These are phyloP conservation scores for Colletotrichum gloeosporioides DNA, from an alignment of 2,329 filamentous ascomycete genomes.

Conservation along the genomic window DNA sequence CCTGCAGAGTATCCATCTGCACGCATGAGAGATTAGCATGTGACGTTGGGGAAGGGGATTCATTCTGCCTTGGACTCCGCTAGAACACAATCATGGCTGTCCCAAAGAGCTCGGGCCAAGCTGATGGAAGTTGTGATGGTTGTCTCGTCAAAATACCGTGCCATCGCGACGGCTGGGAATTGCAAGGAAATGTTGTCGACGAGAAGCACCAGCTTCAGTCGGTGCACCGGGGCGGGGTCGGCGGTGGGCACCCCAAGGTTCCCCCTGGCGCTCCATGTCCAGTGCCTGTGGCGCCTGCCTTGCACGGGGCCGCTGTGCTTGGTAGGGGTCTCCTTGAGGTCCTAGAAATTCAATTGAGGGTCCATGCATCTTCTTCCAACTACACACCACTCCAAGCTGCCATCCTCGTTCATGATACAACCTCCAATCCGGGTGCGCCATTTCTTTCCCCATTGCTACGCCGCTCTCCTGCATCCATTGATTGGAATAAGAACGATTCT, in stretches of 20 bases:
- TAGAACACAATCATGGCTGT: neutral
- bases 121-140: neutral
- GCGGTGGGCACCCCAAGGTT: neutral
- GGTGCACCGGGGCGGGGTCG: neutral
- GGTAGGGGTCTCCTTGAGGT: neutral
- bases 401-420: neutral
- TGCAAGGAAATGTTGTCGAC: neutral
- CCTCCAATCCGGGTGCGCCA: neutral
- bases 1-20: neutral
- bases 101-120: neutral
- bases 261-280: neutral
- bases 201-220: neutral
- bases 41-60: neutral
- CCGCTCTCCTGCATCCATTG: neutral
- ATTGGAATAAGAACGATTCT: neutral
- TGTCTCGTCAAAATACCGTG: neutral
- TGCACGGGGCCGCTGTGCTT: neutral
- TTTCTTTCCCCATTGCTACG: neutral
- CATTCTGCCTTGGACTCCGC: neutral
- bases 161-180: neutral
- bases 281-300: neutral
- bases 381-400: neutral
- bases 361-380: neutral
- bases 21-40: neutral
- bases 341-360: neutral